These are phyloP conservation scores for Pseudonitzschia pungens DNA, from an alignment of 108 stramenopile species.

Conservation along the genomic window DNA sequence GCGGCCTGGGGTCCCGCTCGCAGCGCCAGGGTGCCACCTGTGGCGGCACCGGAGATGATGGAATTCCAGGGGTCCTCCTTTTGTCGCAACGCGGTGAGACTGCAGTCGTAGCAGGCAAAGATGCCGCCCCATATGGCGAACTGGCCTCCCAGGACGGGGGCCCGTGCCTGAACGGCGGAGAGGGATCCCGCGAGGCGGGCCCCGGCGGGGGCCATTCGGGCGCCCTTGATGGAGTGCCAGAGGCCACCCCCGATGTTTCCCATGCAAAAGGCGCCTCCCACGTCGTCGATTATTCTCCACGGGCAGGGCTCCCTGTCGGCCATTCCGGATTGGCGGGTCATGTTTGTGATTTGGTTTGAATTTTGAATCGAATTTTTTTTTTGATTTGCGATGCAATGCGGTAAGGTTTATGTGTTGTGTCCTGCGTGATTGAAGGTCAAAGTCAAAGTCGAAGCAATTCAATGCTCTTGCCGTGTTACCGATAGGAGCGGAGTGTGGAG, in stretches of 20 bases:
- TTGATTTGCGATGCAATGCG: not conserved
- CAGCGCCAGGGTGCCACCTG: slow-evolving; percentile 93
- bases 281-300: slow-evolving; percentile 96
- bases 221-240: slow-evolving; percentile 92
- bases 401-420: no score
- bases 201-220: slow-evolving; percentile 73
- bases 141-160: slow-evolving; percentile 94
- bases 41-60: slow-evolving; percentile 92
- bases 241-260: slow-evolving; percentile 92
- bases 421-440: no score
- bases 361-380: not conserved
- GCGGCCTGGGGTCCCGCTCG: slow-evolving; percentile 96
- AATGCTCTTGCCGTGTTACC: no score
- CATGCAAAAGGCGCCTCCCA: slow-evolving; percentile 96
- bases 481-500: no score
- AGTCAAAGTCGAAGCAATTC: no score
- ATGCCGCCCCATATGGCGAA: slow-evolving; percentile 95
- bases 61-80: slow-evolving; percentile 99
- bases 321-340: slow-evolving; percentile 63
- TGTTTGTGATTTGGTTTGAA: not conserved
- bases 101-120: slow-evolving; percentile 97
- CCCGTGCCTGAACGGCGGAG: slow-evolving; percentile 83
- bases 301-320: slow-evolving; percentile 97
- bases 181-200: slow-evolving; percentile 73
- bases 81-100: slow-evolving; percentile 87